Base-by-base conservation (phyloP, 352 stramenopile genomes). In the Pythium aristosporum region DNA sequence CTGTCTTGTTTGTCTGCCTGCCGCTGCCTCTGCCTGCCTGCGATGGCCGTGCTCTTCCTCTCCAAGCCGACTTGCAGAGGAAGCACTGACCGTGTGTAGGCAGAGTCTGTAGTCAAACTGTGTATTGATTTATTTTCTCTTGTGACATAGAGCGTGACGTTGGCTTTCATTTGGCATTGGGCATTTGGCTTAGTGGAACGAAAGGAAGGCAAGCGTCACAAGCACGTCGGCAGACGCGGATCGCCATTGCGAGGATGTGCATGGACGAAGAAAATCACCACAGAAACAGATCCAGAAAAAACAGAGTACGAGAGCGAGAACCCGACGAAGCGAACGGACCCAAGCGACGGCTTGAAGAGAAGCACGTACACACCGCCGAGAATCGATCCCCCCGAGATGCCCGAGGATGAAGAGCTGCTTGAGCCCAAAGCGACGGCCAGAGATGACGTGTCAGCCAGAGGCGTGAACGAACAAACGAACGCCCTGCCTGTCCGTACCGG, bases 101-200 rank as follows among this genome's bases (percentile, higher is more conserved):
- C 53, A 55, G 36, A 54, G 20, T 62, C 41, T 62, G 55, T 62
- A 61, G 52, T 61, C 32, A 53, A 47, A 16, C 53, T 41, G 42
- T 51, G 51, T 61, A 69, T 69, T 69, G 61, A 68, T 68, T 67
- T 68, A 60, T 63, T 63, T 57, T 63, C 43, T 63, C 54, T 64
- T 63, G 36, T 69, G 62, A 59, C 47, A 64, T 60, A 69, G 59
- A 68, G 54, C 47, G 47, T 64, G 55, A 16, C 48, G 46, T 69
- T 55, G 61, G 62, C 52, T 63, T 52, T 30, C 25, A 30, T 30
- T 55, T 57, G 52, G 42, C 21, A 21, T 32, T 59, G 32, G 37
- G 30, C 28, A 28, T 10, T 55, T 57, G 34, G 34, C 56, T 25
- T 64, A 47, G 21, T 57, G 47, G 20, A 57, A 39, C 39, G 34